Percentiles rank a stretch among this genome's conserved stretches.
Evolutionary conservation across 179 eudicot genomes (phyloP).

Genomic region (Nepenthes alata): DNA sequence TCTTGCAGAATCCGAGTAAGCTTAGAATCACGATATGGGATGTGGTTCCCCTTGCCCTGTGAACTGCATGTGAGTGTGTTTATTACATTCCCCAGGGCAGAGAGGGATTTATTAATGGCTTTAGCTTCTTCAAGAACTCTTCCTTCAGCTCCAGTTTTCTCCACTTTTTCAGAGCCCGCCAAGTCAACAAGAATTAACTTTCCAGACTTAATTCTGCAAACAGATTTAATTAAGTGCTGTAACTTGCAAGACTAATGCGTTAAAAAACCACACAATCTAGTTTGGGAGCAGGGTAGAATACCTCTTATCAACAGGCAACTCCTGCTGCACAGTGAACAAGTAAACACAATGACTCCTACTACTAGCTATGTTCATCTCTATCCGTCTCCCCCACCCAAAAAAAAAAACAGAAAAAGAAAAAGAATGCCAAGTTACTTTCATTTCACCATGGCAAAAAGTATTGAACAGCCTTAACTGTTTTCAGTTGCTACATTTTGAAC

Average conservation of each 20-base stretch:
- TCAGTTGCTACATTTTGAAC: no score
- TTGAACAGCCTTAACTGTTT: background rate
- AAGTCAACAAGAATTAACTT: conserved; percentile 79
- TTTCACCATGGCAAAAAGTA: background rate
- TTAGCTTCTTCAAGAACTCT: conserved; percentile 87
- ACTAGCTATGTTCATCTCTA: conserved; percentile 92
- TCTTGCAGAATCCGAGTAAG: conserved; percentile 87
- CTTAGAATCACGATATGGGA: conserved; percentile 89
- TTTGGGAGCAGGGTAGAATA: conserved; percentile 13
- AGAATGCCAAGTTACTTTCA: background rate
- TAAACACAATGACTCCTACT: conserved; percentile 89
- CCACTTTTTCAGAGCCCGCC: conserved; percentile 93
- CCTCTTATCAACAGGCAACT: conserved; percentile 48
- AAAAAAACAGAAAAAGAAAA: conserved; percentile 6
- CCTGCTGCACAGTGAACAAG: conserved; percentile 61
- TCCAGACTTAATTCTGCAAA: conserved; percentile 44
- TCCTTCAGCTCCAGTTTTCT: conserved; percentile 90
- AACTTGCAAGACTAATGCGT: conserved; percentile 3
- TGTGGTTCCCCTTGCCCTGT: conserved; percentile 47
- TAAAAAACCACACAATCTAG: background rate
- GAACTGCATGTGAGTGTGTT: conserved; percentile 65
- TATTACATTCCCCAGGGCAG: conserved; percentile 84
- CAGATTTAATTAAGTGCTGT: background rate
- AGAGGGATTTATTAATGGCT: conserved; percentile 78
- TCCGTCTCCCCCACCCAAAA: conserved; percentile 12